These are phyloP conservation scores for Rubus idaeus DNA, from an alignment of 306 rosid species.

Conservation along the genomic window DNA sequence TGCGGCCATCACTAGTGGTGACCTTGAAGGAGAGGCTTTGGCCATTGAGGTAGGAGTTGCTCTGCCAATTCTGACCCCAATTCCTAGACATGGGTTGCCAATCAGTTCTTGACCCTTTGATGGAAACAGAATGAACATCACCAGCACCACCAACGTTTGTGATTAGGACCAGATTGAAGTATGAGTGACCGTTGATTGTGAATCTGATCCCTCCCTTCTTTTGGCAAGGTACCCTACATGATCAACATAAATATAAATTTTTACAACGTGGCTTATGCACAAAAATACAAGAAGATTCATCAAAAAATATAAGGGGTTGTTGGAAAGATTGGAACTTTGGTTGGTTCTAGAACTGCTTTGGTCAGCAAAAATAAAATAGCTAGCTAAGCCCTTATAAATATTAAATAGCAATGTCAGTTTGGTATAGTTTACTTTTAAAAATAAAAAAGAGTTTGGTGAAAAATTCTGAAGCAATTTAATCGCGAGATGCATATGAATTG, in stretches of 20 bases:
- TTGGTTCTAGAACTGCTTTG: neutral
- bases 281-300: neutral
- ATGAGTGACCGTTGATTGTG: constrained; percentile 75
- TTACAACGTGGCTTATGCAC: neutral
- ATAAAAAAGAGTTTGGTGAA: neutral
- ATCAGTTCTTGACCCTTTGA: constrained; percentile 69
- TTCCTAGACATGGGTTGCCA: constrained; percentile 79
- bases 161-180: constrained; percentile 70
- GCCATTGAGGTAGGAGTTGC: constrained; percentile 60
- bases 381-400: neutral
- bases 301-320: neutral
- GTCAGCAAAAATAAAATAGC: neutral
- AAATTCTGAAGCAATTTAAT: too few species aligned
- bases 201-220: constrained; percentile 78
- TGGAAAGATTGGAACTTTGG: neutral
- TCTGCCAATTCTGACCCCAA: constrained; percentile 95
- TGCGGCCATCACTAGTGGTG: constrained; percentile 62
- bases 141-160: constrained; percentile 87
- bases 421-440: neutral
- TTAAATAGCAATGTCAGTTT: neutral
- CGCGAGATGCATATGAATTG: too few species aligned
- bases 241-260: neutral
- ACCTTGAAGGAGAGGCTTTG: constrained; percentile 76
- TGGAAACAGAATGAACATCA: constrained; percentile 63
- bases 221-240: constrained; percentile 58